These are phyloP conservation scores for Rosa multiflora DNA, from an alignment of 306 rosid genomes.

Conservation along the genomic window DNA sequence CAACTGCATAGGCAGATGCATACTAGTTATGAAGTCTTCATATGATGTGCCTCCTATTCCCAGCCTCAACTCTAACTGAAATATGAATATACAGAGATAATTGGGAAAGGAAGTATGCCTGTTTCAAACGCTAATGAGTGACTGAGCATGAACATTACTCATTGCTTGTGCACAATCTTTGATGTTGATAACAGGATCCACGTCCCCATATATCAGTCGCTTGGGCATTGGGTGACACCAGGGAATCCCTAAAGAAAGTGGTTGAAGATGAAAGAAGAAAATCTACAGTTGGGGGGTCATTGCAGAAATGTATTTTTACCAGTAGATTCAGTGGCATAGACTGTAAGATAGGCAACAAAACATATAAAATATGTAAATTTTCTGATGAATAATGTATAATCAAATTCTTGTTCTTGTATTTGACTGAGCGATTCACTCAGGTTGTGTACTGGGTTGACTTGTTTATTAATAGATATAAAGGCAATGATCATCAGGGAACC, in stretches of 20 bases:
- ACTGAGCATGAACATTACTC: neutral
- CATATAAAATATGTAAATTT: conserved; percentile 50
- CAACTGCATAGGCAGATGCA: conserved; percentile 94
- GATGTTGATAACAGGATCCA: conserved; percentile 51
- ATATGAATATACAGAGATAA: neutral
- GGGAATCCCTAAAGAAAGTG: conserved; percentile 47
- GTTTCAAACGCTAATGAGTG: neutral
- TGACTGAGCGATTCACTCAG: neutral
- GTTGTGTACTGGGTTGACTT: neutral
- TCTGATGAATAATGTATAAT: conserved; percentile 28
- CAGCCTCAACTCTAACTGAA: conserved; percentile 90
- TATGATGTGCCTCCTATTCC: conserved; percentile 97
- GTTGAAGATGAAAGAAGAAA: conserved; percentile 48
- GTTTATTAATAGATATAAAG: neutral
- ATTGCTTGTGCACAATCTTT: neutral
- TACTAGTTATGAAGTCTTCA: conserved; percentile 69
- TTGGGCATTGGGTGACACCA: conserved; percentile 72
- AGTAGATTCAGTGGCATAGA: conserved; percentile 67
- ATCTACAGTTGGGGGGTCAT: conserved; percentile 32
- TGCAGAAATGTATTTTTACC: conserved; percentile 45
- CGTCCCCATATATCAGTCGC: conserved; percentile 89
- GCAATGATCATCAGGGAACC: neutral
- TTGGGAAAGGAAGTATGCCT: conserved; percentile 9
- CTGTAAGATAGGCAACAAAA: conserved; percentile 71
- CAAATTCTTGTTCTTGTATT: neutral